Evolutionary conservation across 1,139 yeast species (phyloP).

Genomic region (Kurtzmaniella quercitrusa): DNA sequence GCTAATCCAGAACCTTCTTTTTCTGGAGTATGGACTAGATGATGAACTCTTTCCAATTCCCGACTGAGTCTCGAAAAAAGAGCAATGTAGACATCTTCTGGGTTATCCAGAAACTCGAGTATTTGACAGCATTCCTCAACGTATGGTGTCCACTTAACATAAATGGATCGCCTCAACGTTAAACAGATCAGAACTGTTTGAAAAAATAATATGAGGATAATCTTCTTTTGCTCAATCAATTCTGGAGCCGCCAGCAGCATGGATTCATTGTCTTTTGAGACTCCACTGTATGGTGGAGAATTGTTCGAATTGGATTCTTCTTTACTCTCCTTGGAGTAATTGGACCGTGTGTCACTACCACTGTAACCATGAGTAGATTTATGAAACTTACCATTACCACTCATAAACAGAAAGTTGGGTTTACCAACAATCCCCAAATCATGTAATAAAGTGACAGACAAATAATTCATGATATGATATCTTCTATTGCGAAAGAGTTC

Average conservation of each 20-base stretch:
- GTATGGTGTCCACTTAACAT: conserved; percentile 55
- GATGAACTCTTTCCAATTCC: conserved; percentile 61
- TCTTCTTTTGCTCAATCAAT: conserved; percentile 35
- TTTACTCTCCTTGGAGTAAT: background rate
- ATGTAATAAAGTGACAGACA: conserved; percentile 66
- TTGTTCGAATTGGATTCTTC: too few species aligned
- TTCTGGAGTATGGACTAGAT: conserved; percentile 37
- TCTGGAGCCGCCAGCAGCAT: conserved; percentile 10
- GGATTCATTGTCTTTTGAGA: background rate
- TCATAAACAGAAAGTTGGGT: conserved; percentile 24
- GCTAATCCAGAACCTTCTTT: conserved; percentile 25
- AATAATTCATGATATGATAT: conserved; percentile 62
- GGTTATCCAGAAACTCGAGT: conserved; percentile 36
- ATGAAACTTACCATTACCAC: conserved; percentile 7
- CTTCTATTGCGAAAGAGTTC: conserved; percentile 78
- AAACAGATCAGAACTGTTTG: conserved; percentile 51
- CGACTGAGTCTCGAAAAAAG: conserved; percentile 57
- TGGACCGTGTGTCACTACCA: background rate
- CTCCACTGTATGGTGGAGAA: background rate
- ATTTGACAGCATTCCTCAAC: conserved; percentile 58
- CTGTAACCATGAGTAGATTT: background rate
- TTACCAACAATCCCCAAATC: conserved; percentile 72
- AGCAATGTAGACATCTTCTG: conserved; percentile 42
- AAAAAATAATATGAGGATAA: conserved; percentile 47
- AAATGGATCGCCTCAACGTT: conserved; percentile 49